A percentile compares a stretch with the other conserved stretches of the same genome.
Conservation (phyloP, 148 eudicot genomes). For the Arbutus unedo region DNA sequence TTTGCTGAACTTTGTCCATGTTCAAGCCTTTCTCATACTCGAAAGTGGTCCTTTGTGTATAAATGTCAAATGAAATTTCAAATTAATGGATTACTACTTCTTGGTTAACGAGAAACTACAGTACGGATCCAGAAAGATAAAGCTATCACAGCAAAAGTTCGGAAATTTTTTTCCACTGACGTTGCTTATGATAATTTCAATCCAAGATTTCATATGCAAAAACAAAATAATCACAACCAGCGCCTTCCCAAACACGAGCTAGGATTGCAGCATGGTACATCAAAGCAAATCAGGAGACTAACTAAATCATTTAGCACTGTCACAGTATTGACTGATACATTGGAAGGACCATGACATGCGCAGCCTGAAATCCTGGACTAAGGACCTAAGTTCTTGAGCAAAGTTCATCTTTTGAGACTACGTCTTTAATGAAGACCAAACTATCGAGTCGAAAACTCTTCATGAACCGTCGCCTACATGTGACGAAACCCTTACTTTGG, state of each 20-base stretch:
- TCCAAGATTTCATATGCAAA: neutral
- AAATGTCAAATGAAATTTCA: constrained; percentile 17
- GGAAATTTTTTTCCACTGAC: neutral
- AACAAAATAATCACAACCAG: neutral
- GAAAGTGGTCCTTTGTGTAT: constrained; percentile 46
- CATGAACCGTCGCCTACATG: too few relatives aligned
- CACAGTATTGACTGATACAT: neutral
- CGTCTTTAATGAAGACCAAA: too few relatives aligned
- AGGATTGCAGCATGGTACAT: neutral
- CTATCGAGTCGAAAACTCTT: too few relatives aligned
- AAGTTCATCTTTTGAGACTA: too few relatives aligned
- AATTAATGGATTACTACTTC: neutral
- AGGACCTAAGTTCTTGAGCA: too few relatives aligned
- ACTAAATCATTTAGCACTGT: neutral
- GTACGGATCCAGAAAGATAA: neutral
- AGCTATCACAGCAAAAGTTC: neutral
- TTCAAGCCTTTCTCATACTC: constrained; percentile 65
- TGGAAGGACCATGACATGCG: neutral
- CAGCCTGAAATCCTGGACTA: too few relatives aligned
- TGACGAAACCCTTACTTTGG: too few relatives aligned
- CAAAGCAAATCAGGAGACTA: neutral
- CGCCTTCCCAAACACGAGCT: neutral
- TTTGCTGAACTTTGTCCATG: constrained; percentile 59
- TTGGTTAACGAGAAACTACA: neutral
- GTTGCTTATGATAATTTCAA: neutral